Evolutionary conservation across 139 green algal species (phyloP).

Genomic region (Chlorella sp.): DNA sequence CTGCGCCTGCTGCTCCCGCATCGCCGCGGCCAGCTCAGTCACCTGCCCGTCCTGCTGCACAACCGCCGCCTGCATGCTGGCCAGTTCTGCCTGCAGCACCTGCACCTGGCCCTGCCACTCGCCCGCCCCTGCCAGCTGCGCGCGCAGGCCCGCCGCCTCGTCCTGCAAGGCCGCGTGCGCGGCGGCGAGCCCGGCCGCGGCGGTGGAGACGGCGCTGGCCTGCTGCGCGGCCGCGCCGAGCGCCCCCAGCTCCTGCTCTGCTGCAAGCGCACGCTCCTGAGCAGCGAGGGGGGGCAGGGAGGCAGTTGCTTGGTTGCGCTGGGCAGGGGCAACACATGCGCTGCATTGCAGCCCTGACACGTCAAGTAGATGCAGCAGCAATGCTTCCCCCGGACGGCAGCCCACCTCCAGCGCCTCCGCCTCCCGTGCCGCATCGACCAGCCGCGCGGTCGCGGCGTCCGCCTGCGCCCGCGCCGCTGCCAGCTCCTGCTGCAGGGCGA

Average conservation of each 20-base stretch:
- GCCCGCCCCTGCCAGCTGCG: neutral
- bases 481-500: slow-evolving; percentile 24
- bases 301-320: neutral
- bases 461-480: slow-evolving; percentile 21
- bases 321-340: neutral
- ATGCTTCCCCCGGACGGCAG: neutral
- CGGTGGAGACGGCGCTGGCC: neutral
- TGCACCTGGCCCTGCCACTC: neutral
- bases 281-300: neutral
- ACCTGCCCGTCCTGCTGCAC: neutral
- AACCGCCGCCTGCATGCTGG: neutral
- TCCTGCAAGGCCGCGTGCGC: neutral
- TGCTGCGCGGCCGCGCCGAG: neutral
- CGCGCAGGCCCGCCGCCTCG: neutral
- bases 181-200: neutral
- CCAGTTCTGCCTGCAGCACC: neutral
- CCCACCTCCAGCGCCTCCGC: slow-evolving; percentile 3
- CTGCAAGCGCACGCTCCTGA: neutral
- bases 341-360: neutral
- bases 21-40: slow-evolving; percentile 2
- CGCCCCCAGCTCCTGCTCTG: neutral
- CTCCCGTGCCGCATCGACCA: neutral
- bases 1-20: neutral
- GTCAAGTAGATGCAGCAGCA: neutral
- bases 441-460: slow-evolving; percentile 4